Base-by-base conservation (phyloP, 2,329 filamentous ascomycete genomes). In the Helicocarpus griseus region DNA sequence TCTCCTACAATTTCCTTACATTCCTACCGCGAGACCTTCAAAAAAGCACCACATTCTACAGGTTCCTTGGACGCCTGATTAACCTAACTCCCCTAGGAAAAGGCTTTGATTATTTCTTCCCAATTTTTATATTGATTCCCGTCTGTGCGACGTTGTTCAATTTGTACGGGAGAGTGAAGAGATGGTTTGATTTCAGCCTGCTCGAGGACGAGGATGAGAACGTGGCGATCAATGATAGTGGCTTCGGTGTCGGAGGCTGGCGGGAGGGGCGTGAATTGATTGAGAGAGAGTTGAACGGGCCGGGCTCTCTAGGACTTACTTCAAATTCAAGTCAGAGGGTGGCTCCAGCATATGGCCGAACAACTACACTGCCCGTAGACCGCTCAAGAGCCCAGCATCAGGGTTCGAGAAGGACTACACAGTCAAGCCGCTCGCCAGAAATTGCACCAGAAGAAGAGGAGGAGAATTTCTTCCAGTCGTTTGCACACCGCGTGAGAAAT, bases 1-100 rank as follows among this genome's bases (percentile, higher is more conserved):
- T 98, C 7, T 84, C 87, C 3, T 98, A 95, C 79, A 98, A 98
- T 70, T 98, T 97, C 64, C 78, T 95, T 66, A 96, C 91, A 0
- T 91, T 97, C 65, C 71, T 96, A 21, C 86, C 87, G 0, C 76
- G 75, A 6, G 74, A 76, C 11, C 80, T 95, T 39, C 91, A 89
- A 63, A 71, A 77, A 52, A 79, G 83, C 60, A 96, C 90, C 0
- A 82, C 83, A 0, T 98, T 97, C 69, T 95, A 91, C 71, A 69
- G 79, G 39, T 95, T 98, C 61, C 78, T 98, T 0, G 93, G 93
- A 5, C 73, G 80, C 40, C 78, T 89, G 9, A 89, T 98, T 67
- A 82, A 91, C 62, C 76, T 96, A 14, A 96, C 89, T 0, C 81
- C 84, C 0, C 73, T 96, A 1, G 89, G 90, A 3, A 79, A 81